Percentiles rank a stretch among this genome's conserved stretches.
Evolutionary conservation across 2,329 filamentous ascomycete genomes (phyloP).

Genomic region (Neoscytalidium dimidiatum): DNA sequence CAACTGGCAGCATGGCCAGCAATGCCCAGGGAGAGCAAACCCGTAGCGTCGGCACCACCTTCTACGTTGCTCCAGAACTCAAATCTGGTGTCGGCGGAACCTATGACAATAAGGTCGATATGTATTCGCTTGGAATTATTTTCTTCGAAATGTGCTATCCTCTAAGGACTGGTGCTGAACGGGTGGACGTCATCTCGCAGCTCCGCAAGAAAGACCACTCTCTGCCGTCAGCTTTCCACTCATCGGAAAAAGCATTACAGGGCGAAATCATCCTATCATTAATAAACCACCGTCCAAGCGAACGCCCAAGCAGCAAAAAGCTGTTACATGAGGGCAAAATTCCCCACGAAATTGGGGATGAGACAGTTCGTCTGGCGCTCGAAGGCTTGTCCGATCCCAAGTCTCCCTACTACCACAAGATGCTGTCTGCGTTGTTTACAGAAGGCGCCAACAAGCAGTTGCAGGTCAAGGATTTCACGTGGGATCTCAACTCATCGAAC

Average conservation of each 20-base stretch:
- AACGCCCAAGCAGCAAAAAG: constrained; percentile 79
- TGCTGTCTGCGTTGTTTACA: constrained; percentile 82
- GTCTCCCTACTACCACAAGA: constrained; percentile 87
- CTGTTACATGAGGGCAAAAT: constrained; percentile 83
- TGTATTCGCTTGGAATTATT: constrained; percentile 96
- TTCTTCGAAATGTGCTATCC: constrained; percentile 94
- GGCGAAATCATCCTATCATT: constrained; percentile 77
- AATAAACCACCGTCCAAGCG: constrained; percentile 77
- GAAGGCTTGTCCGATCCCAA: constrained; percentile 78
- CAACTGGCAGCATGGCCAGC: constrained; percentile 27
- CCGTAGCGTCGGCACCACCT: constrained; percentile 71
- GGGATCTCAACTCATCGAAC: constrained; percentile 44
- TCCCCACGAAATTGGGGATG: constrained; percentile 89
- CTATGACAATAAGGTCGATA: constrained; percentile 95
- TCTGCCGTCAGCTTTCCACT: constrained; percentile 73
- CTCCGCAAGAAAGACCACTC: constrained; percentile 68
- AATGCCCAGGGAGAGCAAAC: constrained; percentile 63
- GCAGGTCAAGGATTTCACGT: constrained; percentile 70
- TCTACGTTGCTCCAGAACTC: constrained; percentile 93
- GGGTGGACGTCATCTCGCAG: constrained; percentile 65
- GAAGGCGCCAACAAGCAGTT: constrained; percentile 70
- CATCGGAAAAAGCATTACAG: constrained; percentile 68
- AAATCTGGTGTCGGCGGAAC: constrained; percentile 71
- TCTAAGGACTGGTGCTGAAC: constrained; percentile 64
- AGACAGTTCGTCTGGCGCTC: constrained; percentile 81